A percentile compares a stretch with the other conserved stretches of the same genome.
phyloP scores from a whole-genome alignment of 345 rosid species.

The Lepidium didymum region DNA sequence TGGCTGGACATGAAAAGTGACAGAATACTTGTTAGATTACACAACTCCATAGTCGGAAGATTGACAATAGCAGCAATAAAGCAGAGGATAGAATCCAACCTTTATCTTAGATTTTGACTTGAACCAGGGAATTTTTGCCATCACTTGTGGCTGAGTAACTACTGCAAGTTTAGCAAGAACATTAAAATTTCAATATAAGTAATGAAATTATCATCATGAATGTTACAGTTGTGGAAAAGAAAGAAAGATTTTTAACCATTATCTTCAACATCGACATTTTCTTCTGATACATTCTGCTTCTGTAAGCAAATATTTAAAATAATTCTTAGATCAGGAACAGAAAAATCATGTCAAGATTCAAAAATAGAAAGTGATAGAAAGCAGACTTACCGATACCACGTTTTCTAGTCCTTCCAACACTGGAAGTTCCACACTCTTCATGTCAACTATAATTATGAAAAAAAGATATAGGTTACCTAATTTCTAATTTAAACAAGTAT shows the following conservation, averaged over 20 bases:
- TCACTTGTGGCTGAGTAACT: conserved; percentile 27
- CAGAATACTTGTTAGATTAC: background rate
- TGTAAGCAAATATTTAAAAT: conserved; percentile 10
- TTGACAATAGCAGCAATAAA: background rate
- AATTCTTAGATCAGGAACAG: background rate
- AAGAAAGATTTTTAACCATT: conserved; percentile 40
- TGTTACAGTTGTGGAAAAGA: background rate
- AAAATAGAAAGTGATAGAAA: background rate
- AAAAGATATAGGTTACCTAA: background rate
- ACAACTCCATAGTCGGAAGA: background rate
- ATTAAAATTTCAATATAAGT: background rate
- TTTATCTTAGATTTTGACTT: conserved; percentile 52
- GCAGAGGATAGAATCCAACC: conserved; percentile 27
- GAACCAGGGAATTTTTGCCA: conserved; percentile 44
- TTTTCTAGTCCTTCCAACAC: conserved; percentile 54
- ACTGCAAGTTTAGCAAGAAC: conserved; percentile 35
- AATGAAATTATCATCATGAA: background rate
- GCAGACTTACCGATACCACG: conserved; percentile 8
- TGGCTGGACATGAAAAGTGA: conserved; percentile 33
- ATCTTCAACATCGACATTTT: conserved; percentile 23
- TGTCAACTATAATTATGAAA: conserved; percentile 29
- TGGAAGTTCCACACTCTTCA: conserved; percentile 48
- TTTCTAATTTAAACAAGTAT: background rate
- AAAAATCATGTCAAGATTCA: background rate
- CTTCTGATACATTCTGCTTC: conserved; percentile 35